Evolutionary conservation across 2,329 filamentous ascomycete species (phyloP).

Genomic region (Ceratocystis cacaofunesta): DNA sequence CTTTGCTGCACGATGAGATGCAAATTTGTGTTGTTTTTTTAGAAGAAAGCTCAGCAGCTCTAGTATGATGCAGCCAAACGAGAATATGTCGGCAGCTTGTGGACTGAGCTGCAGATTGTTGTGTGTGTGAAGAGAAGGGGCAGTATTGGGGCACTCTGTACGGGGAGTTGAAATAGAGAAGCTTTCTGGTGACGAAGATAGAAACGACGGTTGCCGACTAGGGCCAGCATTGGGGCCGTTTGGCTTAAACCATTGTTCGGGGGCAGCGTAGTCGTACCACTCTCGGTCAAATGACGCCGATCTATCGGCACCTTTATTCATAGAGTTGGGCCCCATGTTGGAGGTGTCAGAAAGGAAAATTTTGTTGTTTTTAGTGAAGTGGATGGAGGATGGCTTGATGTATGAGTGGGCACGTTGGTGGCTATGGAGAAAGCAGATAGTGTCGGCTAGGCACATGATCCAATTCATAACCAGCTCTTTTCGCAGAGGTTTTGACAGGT

Average conservation of each 20-base stretch:
- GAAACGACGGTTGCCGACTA: slow-evolving; percentile 20
- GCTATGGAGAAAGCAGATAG: slow-evolving; percentile 51
- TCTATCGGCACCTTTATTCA: slow-evolving; percentile 30
- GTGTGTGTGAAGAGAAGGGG: slow-evolving; percentile 26
- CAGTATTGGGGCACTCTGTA: slow-evolving; percentile 19
- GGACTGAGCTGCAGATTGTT: slow-evolving; percentile 34
- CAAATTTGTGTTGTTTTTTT: slow-evolving; percentile 52
- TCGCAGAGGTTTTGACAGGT: slow-evolving; percentile 43
- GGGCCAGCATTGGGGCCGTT: slow-evolving; percentile 25
- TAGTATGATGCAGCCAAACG: slow-evolving; percentile 55
- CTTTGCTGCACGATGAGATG: slow-evolving; percentile 49
- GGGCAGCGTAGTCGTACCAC: slow-evolving; percentile 57
- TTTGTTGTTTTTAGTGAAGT: slow-evolving; percentile 49
- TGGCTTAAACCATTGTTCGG: slow-evolving; percentile 45
- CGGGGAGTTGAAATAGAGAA: slow-evolving; percentile 25
- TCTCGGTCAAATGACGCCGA: slow-evolving; percentile 46
- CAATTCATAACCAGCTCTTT: slow-evolving; percentile 51
- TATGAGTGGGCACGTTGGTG: slow-evolving; percentile 49
- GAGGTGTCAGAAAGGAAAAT: slow-evolving; percentile 53
- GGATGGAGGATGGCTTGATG: slow-evolving; percentile 56
- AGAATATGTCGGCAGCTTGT: slow-evolving; percentile 55
- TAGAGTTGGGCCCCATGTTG: slow-evolving; percentile 31
- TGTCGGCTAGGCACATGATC: slow-evolving; percentile 59
- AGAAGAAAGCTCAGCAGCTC: slow-evolving; percentile 56
- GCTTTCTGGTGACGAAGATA: slow-evolving; percentile 25